A percentile compares a stretch with the other conserved stretches of the same genome.
phyloP scores from a whole-genome alignment of 78 protist genomes.

The Dictyostelium citrinum region DNA sequence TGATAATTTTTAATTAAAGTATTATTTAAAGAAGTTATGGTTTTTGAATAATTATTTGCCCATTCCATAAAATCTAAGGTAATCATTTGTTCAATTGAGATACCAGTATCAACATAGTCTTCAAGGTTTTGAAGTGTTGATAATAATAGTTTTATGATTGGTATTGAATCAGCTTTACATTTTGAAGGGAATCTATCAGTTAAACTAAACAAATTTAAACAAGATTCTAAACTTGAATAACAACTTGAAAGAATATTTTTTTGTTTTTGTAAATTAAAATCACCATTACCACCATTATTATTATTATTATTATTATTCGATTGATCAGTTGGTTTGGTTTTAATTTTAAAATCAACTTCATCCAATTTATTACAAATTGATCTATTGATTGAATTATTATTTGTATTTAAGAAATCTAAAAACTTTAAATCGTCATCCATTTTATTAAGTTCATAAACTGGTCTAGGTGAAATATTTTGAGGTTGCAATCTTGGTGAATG shows the following conservation, averaged over 20 bases:
- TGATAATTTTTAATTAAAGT: slow-evolving; percentile 6
- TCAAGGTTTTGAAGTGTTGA: slow-evolving; percentile 12
- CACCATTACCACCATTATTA: no score
- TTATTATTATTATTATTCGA: not conserved
- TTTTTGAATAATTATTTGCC: slow-evolving; percentile 25
- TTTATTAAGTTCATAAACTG: not conserved
- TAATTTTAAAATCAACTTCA: not conserved
- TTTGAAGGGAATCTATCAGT: slow-evolving; percentile 7
- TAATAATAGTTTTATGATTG: slow-evolving; percentile 12
- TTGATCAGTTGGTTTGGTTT: no score
- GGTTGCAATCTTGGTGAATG: not conserved
- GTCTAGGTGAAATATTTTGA: not conserved
- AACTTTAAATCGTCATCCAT: slow-evolving; percentile 8
- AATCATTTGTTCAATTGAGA: slow-evolving; percentile 20
- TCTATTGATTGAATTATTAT: not conserved
- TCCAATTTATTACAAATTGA: not conserved
- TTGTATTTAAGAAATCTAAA: not conserved
- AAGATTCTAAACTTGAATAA: slow-evolving; percentile 14
- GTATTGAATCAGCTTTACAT: slow-evolving; percentile 38
- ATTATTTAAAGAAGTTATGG: slow-evolving; percentile 44
- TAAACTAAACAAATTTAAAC: slow-evolving; percentile 1
- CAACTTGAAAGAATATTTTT: slow-evolving; percentile 14
- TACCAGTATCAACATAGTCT: slow-evolving; percentile 34
- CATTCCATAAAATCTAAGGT: slow-evolving; percentile 43
- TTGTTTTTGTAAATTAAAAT: slow-evolving; percentile 24